These are phyloP conservation scores for Cercospora sesami DNA, from an alignment of 2,329 filamentous ascomycete genomes.

Conservation along the genomic window DNA sequence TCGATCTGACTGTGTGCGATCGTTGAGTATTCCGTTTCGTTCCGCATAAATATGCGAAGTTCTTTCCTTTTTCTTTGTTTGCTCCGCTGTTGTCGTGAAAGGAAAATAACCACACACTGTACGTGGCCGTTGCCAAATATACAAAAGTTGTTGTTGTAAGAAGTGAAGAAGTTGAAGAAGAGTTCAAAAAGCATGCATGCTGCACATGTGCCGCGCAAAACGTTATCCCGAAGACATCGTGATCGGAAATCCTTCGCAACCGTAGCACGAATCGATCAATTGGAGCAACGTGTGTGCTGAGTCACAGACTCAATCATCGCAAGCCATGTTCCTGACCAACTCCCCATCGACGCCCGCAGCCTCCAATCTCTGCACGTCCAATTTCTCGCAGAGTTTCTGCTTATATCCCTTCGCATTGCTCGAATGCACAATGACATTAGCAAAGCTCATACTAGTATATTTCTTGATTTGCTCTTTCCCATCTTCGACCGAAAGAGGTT, in stretches of 20 bases:
- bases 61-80: background rate
- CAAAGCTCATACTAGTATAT: constrained; percentile 25
- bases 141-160: background rate
- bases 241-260: background rate
- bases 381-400: constrained; percentile 26
- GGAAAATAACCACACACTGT: background rate
- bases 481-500: constrained; percentile 18
- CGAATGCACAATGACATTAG: constrained; percentile 25
- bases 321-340: constrained; percentile 23
- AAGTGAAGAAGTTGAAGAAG: background rate
- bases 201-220: background rate
- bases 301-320: constrained; percentile 4
- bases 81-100: background rate
- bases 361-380: constrained; percentile 27
- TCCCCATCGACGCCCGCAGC: constrained; percentile 29
- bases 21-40: background rate
- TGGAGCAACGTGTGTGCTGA: background rate
- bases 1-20: background rate
- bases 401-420: constrained; percentile 26
- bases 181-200: background rate
- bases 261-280: background rate
- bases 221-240: background rate
- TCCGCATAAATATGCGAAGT: background rate
- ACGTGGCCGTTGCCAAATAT: background rate
- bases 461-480: constrained; percentile 20